Evolutionary conservation across 2,329 filamentous ascomycete species (phyloP), one percentile per base, ranked within the genome.

Genomic region (Colletotrichum gloeosporioides): DNA sequence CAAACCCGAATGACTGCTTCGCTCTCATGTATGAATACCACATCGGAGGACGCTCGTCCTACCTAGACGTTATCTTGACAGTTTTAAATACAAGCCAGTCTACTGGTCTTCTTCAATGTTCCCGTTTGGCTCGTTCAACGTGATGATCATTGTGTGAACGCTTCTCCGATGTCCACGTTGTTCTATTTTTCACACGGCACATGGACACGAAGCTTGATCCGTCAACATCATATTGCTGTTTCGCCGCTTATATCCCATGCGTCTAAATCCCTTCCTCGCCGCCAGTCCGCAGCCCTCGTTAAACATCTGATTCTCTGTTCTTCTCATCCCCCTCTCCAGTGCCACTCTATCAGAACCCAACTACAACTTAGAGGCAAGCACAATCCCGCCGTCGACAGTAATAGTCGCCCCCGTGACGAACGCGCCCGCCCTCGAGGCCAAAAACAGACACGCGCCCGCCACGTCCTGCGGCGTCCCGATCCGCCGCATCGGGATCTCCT

Each of bases 381-480:
- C 84, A 27, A 86, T 83, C 3, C 92, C 92, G 3, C 92, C 92
- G 81, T 94, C 93, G 55, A 94, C 81, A 12, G 90, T 85, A 77
- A 94, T 91, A 4, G 90, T 91, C 18, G 92, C 91, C 5, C 93
- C 93, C 78, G 93, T 94, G 44, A 93, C 88, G 82, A 89, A 94
- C 2, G 90, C 86, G 6, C 94, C 94, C 2, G 94, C 94, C 71
- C 90, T 87, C 80, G 93, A 94, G 53, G 89, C 88, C 81, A 96
- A 83, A 84, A 93, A 96, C 72, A 96, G 84, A 82, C 93, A 95
- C 13, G 93, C 89, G 0, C 94, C 94, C 0, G 93, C 93, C 6
- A 95, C 92, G 82, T 96, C 94, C 81, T 92, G 85, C 1, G 92
- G 90, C 22, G 85, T 89, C 1, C 94, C 94, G 79, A 95, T 94